These are phyloP conservation scores for Trichodelitschia bisporula DNA, from an alignment of 495 filamentous ascomycete species.

Conservation along the genomic window DNA sequence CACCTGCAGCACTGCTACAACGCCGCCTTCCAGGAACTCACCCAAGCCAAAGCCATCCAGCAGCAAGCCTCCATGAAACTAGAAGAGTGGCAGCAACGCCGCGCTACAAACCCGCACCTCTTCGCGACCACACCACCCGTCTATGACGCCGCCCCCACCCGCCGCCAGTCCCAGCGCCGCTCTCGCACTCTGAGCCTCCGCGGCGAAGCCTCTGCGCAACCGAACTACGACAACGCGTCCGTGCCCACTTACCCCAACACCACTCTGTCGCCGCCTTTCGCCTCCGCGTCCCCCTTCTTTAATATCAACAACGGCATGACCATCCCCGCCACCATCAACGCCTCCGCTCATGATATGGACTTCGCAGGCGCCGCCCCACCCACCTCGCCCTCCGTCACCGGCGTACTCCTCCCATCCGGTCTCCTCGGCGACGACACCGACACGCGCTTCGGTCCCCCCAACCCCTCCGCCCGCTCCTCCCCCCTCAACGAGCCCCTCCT, in stretches of 20 bases:
- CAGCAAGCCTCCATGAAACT: constrained; percentile 4
- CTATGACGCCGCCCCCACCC: constrained; percentile 1
- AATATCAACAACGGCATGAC: constrained; percentile 15
- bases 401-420: constrained; percentile 16
- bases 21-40: constrained; percentile 5
- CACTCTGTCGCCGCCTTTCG: constrained; percentile 5
- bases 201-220: constrained; percentile 5
- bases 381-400: constrained; percentile 15
- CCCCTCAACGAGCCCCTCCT: constrained; percentile 5
- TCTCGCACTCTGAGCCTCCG: constrained; percentile 8
- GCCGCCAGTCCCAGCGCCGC: constrained; percentile 6
- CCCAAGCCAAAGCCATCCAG: constrained; percentile 7
- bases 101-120: constrained; percentile 8
- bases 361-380: constrained; percentile 14
- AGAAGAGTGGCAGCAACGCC: constrained; percentile 7
- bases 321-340: not conserved
- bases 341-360: constrained; percentile 13
- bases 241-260: constrained; percentile 1
- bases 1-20: constrained; percentile 25
- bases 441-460: not conserved
- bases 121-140: constrained; percentile 4
- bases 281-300: constrained; percentile 11
- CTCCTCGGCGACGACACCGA: constrained; percentile 15
- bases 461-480: not conserved
- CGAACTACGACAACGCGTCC: constrained; percentile 6